phyloP scores from a whole-genome alignment of 768 basidiomycete genomes.

The Amanita jacksonii region DNA sequence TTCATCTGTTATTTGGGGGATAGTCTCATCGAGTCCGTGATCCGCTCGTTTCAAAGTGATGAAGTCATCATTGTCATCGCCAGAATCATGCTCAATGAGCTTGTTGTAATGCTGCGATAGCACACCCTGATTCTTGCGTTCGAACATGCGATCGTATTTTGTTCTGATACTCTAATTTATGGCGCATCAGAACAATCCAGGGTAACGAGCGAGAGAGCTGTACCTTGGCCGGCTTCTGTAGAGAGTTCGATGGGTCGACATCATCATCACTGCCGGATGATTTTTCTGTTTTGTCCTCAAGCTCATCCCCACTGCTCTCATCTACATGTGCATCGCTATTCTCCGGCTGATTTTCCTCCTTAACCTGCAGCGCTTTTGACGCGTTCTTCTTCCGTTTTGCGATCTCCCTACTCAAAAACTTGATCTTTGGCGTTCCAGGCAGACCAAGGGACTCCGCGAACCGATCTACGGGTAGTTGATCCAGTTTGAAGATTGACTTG shows the following conservation, averaged over 20 bases:
- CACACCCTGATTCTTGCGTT: slow-evolving; percentile 89
- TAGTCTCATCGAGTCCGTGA: slow-evolving; percentile 49
- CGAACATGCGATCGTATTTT: slow-evolving; percentile 98
- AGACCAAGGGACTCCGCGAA: slow-evolving; percentile 88
- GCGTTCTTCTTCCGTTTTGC: slow-evolving; percentile 74
- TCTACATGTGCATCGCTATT: slow-evolving; percentile 12
- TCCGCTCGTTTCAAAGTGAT: slow-evolving; percentile 89
- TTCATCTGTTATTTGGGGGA: slow-evolving; percentile 8
- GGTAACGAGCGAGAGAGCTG: slow-evolving; percentile 6
- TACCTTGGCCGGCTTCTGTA: slow-evolving; percentile 32
- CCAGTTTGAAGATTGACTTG: slow-evolving; percentile 85
- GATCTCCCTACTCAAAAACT: slow-evolving; percentile 61
- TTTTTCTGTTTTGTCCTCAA: slow-evolving; percentile 16
- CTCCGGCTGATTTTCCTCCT: slow-evolving; percentile 6
- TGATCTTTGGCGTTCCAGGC: slow-evolving; percentile 93
- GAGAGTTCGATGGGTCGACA: slow-evolving; percentile 7
- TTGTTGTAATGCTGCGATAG: slow-evolving; percentile 86
- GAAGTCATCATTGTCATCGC: slow-evolving; percentile 54
- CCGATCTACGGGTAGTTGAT: slow-evolving; percentile 69
- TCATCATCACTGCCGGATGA: slow-evolving; percentile 16
- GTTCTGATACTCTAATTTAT: slow-evolving; percentile 49
- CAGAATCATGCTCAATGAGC: slow-evolving; percentile 62
- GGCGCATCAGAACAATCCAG: slow-evolving; percentile 16
- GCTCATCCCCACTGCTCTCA: slow-evolving; percentile 16
- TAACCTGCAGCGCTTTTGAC: slow-evolving; percentile 32